Evolutionary conservation across 257 asterid genomes (phyloP), one percentile per base, ranked within the genome.

Genomic region (Scutellaria minor): DNA sequence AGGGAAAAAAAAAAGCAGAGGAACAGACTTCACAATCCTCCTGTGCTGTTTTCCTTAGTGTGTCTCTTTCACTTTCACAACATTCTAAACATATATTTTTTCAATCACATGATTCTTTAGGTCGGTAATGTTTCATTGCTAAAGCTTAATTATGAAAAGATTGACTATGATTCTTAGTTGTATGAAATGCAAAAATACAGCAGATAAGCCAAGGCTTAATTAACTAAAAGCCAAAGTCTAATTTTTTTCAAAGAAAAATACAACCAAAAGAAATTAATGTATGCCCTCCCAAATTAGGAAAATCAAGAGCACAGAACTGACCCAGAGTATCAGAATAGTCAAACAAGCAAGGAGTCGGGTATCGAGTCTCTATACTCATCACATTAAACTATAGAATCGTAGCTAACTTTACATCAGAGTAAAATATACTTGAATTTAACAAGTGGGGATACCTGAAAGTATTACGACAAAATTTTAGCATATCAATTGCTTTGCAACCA

Each of bases 401-500:
- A 64, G 54, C n/a, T 13, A 70, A 78, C 46, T 27, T 53, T 37
- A 51, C 5, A 22, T 59, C 46, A 11, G 6, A 75, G 68, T 18
- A 40, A 55, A 15, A 45, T 11, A 39, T 41, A 54, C 54, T 35
- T 70, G 14, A 67, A 55, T 18, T 35, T 44, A 61, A 20, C 15
- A 44, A 59, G 11, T 41, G 1, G 22, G 37, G 24, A 76, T 68
- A 90, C 97, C 98, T 91, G 87, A 93, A 93, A 68, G 70, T 53
- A 80, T 83, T 89, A 69, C 91, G 91, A 64, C 93, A 71, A 48
- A 91, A 57, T 73, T 82, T 93, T 74, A 93, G 87, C 54, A 57
- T 72, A 61, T 84, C 86, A 79, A 93, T 74, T 55, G 82, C 83
- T 73, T 54, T 83, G 72, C 98, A 91, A 68, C 98, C 96, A 85